These are phyloP conservation scores for Pythium chondricola DNA, from an alignment of 352 stramenopile species.

Conservation along the genomic window DNA sequence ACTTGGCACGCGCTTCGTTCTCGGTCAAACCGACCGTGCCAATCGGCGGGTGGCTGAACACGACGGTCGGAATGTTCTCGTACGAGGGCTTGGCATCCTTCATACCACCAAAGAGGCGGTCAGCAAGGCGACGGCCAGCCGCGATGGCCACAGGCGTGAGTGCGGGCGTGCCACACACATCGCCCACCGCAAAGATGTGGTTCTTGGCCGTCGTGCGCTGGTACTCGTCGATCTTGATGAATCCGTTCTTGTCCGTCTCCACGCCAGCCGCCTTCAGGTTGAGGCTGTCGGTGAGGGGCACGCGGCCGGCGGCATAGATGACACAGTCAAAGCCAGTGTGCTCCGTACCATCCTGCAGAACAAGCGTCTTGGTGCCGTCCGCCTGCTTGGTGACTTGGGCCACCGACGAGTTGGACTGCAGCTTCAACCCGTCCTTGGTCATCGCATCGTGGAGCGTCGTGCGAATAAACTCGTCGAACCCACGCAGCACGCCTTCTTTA, in stretches of 20 bases:
- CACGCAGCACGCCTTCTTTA: slow-evolving; percentile 77
- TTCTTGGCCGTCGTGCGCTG: slow-evolving; percentile 77
- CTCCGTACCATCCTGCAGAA: slow-evolving; percentile 33
- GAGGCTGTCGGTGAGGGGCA: slow-evolving; percentile 83
- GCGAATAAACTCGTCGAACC: slow-evolving; percentile 71
- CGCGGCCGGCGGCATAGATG: slow-evolving; percentile 78
- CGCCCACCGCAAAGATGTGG: slow-evolving; percentile 90
- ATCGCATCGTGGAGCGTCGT: slow-evolving; percentile 55
- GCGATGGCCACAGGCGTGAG: slow-evolving; percentile 89
- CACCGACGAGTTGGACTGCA: slow-evolving; percentile 44
- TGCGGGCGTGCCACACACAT: slow-evolving; percentile 65
- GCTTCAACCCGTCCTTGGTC: slow-evolving; percentile 39
- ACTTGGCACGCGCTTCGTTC: slow-evolving; percentile 87
- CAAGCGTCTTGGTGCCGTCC: slow-evolving; percentile 50
- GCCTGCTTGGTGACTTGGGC: slow-evolving; percentile 27
- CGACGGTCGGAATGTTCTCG: slow-evolving; percentile 93
- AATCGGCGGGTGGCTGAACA: slow-evolving; percentile 96
- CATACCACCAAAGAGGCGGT: slow-evolving; percentile 88
- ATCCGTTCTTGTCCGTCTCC: slow-evolving; percentile 59
- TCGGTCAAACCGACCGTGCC: slow-evolving; percentile 94
- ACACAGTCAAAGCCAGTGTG: slow-evolving; percentile 45
- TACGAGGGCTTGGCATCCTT: slow-evolving; percentile 80
- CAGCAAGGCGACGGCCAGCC: slow-evolving; percentile 81
- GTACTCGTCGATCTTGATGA: slow-evolving; percentile 89
- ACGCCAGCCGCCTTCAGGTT: slow-evolving; percentile 76